Evolutionary conservation across 1,139 yeast genomes (phyloP), one percentile per base, ranked within the genome.

Genomic region (Cylindricascospora bacillispora): DNA sequence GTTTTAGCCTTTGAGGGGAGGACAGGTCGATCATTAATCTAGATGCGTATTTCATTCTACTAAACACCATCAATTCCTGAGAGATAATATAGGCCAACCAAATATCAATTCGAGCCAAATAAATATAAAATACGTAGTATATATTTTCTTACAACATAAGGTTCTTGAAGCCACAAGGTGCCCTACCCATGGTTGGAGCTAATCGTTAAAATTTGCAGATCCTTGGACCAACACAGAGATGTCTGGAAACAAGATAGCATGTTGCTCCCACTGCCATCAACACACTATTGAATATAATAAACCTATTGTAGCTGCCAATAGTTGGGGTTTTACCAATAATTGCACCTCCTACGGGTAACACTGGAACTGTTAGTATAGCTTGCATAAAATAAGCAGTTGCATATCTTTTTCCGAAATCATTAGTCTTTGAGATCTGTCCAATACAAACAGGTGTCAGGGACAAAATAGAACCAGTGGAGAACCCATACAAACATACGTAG

Each of bases 331-430:
- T 43, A 3, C 66, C 65, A 24, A 71, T 63, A 31, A 70, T 62
- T 1, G 64, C 62, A 35, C 72, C 73, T 18, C 70, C 71, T 15
- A 67, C 50, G 0, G 75, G 75, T 7, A 70, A 48, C 17, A 68
- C 59, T 19, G 53, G 54, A 21, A 69, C 54, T 22, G 62, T 59
- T 3, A 65, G 59, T 34, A 64, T 47, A 6, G 69, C 59, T 26
- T 63, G 63, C 25, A 63, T 47, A 26, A 63, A 60, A 40, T 64
- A 67, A 16, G 65, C 57, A 1, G 71, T 61, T 2, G 73, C 70
- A 38, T 63, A 68, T 15, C 67, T 43, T 38, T 60, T 61, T 3
- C 74, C 75, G 40, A 67, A 66, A 36, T 67, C 68, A 22, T 55
- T 50, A 2, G 70, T 65, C 15, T 55, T 52, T n/a, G 67, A 62